phyloP scores from a whole-genome alignment of 257 asterid species.

The Schizonepeta tenuifolia region DNA sequence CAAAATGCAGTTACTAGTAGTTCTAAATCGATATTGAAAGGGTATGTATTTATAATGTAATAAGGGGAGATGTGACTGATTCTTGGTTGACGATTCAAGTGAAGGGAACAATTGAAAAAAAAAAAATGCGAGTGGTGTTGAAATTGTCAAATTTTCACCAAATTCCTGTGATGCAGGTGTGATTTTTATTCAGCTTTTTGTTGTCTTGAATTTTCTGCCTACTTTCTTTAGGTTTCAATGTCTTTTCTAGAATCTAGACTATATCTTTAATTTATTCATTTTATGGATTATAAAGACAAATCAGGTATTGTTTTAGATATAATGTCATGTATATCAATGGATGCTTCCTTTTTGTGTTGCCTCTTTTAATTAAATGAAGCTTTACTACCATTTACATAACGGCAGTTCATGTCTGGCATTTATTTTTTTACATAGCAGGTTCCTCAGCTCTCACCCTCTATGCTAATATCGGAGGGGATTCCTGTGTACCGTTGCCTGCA shows the following conservation, averaged over 20 bases:
- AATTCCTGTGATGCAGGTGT: not conserved
- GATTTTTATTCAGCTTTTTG: not conserved
- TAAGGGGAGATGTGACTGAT: not conserved
- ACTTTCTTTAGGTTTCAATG: not conserved
- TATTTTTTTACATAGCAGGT: constrained; percentile 50
- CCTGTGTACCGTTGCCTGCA: constrained; percentile 88
- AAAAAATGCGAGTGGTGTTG: not conserved
- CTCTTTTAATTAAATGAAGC: constrained; percentile 2
- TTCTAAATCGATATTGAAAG: not conserved
- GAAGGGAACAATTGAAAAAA: constrained; percentile 8
- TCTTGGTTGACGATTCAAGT: constrained; percentile 13
- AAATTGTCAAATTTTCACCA: too few species aligned
- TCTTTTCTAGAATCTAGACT: not conserved
- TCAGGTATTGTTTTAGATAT: too few species aligned
- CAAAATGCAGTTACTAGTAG: constrained; percentile 22
- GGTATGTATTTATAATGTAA: not conserved
- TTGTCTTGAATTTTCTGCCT: not conserved
- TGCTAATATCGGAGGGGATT: constrained; percentile 63
- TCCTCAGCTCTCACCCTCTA: constrained; percentile 68
- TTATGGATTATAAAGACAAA: not conserved
- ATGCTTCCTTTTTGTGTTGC: not conserved
- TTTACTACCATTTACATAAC: constrained; percentile 2
- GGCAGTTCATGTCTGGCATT: not conserved
- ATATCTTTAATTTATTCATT: not conserved
- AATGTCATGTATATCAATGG: too few species aligned